These are phyloP conservation scores for Nidularia pulvinata DNA, from an alignment of 768 basidiomycete species.

Conservation along the genomic window DNA sequence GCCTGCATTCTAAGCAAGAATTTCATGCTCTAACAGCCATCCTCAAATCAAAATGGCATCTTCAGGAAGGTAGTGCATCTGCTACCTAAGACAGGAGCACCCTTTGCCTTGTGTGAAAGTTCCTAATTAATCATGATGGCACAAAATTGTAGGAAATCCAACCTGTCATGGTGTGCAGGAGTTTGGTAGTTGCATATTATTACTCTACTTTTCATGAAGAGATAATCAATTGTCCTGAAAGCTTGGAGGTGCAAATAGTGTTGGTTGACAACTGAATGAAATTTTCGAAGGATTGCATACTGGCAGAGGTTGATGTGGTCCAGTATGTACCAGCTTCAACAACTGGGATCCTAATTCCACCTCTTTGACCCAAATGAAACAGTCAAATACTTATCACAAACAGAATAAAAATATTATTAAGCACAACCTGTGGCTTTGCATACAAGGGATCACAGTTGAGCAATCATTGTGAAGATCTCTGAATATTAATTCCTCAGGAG, in stretches of 20 bases:
- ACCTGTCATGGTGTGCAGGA: constrained; percentile 4
- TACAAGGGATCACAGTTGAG: too few relatives aligned
- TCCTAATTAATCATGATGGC: constrained; percentile 7
- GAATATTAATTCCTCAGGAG: too few relatives aligned
- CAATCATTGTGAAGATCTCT: too few relatives aligned
- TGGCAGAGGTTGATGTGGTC: constrained; percentile 3
- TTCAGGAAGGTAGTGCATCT: constrained; percentile 6
- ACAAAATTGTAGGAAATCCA: constrained; percentile 8
- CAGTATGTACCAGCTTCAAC: too few relatives aligned
- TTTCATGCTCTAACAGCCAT: constrained; percentile 9
- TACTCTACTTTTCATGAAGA: constrained; percentile 8
- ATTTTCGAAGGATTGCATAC: constrained; percentile 1
- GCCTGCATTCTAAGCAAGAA: constrained; percentile 11
- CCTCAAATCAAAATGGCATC: constrained; percentile 10
- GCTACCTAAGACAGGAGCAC: constrained; percentile 4
- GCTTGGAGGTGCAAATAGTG: constrained; percentile 3
- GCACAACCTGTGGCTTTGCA: too few relatives aligned
- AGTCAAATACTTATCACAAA: too few relatives aligned
- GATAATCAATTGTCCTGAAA: constrained; percentile 7
- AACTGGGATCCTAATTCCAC: too few relatives aligned
- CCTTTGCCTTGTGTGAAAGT: constrained; percentile 4
- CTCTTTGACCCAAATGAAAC: too few relatives aligned
- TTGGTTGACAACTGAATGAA: constrained; percentile 1
- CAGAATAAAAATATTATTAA: too few relatives aligned
- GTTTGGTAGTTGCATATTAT: constrained; percentile 13